Evolutionary conservation across 2,329 filamentous ascomycete species (phyloP).

Genomic region (Verticillium zaregamsianum): DNA sequence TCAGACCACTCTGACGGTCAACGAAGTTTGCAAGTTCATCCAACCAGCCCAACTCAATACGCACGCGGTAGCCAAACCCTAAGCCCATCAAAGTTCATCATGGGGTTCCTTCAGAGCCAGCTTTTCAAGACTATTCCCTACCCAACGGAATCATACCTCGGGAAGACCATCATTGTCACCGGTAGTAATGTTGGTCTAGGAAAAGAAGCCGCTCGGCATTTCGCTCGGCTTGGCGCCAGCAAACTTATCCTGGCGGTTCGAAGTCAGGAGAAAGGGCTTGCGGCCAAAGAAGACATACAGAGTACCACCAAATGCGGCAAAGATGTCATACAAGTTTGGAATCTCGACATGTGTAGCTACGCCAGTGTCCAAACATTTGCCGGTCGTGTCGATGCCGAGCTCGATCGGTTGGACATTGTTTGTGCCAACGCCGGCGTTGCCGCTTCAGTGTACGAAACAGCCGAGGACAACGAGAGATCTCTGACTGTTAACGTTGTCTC

Average conservation of each 20-base stretch:
- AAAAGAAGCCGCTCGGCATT: conserved; percentile 27
- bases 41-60: too few relatives aligned
- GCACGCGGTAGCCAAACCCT: too few relatives aligned
- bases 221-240: conserved; percentile 9
- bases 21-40: too few relatives aligned
- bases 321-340: conserved; percentile 42
- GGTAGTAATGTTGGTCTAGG: conserved; percentile 21
- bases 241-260: conserved; percentile 14
- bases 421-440: conserved; percentile 38
- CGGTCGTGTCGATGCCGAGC: conserved; percentile 23
- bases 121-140: conserved; percentile 11
- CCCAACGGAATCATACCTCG: conserved; percentile 17
- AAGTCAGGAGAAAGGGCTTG: conserved; percentile 12
- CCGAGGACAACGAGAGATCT: conserved; percentile 41
- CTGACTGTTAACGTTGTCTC: conserved; percentile 51
- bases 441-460: conserved; percentile 22
- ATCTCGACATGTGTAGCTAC: conserved; percentile 43
- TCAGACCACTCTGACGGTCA: background rate
- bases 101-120: conserved; percentile 7
- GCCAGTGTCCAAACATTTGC: conserved; percentile 41
- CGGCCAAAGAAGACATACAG: conserved; percentile 32
- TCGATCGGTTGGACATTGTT: conserved; percentile 38
- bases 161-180: conserved; percentile 16
- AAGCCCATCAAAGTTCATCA: too few relatives aligned
- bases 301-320: conserved; percentile 15